Conservation (phyloP, 1,139 yeast genomes). For the Groenewaldozyma sp. region DNA sequence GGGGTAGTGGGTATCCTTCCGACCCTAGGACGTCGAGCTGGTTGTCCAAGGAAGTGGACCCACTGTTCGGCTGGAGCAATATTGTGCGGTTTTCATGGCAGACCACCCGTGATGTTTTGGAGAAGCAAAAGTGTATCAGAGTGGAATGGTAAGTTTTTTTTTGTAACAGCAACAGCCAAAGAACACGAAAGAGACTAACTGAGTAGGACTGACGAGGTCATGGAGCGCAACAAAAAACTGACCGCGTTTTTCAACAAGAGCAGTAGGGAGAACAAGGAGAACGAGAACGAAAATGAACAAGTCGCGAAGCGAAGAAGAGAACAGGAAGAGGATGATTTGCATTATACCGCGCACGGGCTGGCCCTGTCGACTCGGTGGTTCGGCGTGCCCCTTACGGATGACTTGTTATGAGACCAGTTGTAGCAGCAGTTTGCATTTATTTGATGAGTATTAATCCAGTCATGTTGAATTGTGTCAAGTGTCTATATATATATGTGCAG, state of each 20-base stretch:
- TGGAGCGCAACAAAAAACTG: constrained; percentile 8
- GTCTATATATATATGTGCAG: too few relatives aligned
- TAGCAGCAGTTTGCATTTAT: too few relatives aligned
- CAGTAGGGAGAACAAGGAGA: neutral
- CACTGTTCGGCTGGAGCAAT: constrained; percentile 79
- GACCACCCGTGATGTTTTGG: constrained; percentile 69
- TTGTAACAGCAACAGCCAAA: neutral
- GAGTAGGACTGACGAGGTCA: constrained; percentile 10
- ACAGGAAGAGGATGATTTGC: too few relatives aligned
- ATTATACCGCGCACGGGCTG: constrained; percentile 1
- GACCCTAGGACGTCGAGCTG: constrained; percentile 78
- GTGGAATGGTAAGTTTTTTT: constrained; percentile 39
- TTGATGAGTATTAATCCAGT: too few relatives aligned
- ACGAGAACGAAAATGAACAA: neutral
- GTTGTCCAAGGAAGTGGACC: constrained; percentile 55
- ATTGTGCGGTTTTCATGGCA: constrained; percentile 89
- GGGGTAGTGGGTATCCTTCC: constrained; percentile 94
- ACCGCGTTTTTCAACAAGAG: constrained; percentile 6
- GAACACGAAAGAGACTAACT: constrained; percentile 5
- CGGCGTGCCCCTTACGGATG: constrained; percentile 9
- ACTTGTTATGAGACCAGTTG: neutral
- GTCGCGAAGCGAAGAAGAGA: too few relatives aligned
- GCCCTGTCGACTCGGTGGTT: constrained; percentile 15
- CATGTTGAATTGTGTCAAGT: too few relatives aligned
- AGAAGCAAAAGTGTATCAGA: constrained; percentile 36